Evolutionary conservation across 164 flowering plant species (phyloP).

Genomic region (Hamamelis virginiana): DNA sequence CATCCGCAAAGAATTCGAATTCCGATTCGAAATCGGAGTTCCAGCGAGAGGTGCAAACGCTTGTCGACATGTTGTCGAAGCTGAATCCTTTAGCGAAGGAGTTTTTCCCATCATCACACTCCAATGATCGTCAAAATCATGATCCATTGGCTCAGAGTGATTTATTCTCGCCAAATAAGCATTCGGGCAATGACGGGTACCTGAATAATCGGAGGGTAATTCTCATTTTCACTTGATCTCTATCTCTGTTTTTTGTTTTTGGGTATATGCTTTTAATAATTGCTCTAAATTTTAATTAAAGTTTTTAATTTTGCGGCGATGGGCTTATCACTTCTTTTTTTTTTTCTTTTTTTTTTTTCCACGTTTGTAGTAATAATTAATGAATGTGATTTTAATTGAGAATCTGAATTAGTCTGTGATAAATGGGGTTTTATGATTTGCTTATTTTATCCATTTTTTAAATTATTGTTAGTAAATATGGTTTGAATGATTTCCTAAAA

Average conservation of each 20-base stretch:
- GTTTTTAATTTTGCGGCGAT: too few relatives aligned
- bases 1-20: constrained; percentile 14
- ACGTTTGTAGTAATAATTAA: too few relatives aligned
- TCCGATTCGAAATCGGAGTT: constrained; percentile 39
- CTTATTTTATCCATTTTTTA: not conserved
- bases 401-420: not conserved
- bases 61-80: constrained; percentile 59
- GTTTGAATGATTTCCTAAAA: not conserved
- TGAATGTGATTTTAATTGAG: too few relatives aligned
- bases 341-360: too few relatives aligned
- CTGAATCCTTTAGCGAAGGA: constrained; percentile 66
- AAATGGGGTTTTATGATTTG: not conserved
- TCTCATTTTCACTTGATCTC: not conserved
- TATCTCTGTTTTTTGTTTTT: not conserved
- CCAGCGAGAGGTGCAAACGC: constrained; percentile 34
- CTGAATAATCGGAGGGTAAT: constrained; percentile 28
- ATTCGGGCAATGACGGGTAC: constrained; percentile 5
- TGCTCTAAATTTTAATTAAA: not conserved
- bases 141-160: not conserved
- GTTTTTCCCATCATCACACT: constrained; percentile 48
- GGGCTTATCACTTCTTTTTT: too few relatives aligned
- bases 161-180: constrained; percentile 20
- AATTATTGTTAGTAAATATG: not conserved
- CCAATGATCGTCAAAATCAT: constrained; percentile 12
- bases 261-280: too few relatives aligned